Percentiles rank a stretch among this genome's conserved stretches.
Conservation (phyloP, 2,329 filamentous ascomycete genomes). For the Aspergillus ruber region DNA sequence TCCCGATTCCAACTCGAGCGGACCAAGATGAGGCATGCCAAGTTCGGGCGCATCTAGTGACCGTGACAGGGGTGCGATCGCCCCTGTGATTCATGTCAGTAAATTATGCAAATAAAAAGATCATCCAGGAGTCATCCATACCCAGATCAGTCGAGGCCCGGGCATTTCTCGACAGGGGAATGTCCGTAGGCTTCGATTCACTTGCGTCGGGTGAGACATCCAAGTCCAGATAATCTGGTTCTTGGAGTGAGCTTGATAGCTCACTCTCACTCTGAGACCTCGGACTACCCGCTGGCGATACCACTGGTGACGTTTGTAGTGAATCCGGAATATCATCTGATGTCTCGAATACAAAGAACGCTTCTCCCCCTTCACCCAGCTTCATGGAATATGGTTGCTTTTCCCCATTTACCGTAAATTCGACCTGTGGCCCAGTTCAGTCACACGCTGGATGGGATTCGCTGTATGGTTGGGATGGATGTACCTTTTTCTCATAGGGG, state of each 20-base stretch:
- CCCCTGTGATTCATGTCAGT: conserved; percentile 22
- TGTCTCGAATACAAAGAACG: conserved; percentile 98
- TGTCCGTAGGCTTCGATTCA: conserved; percentile 17
- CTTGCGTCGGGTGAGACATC: conserved; percentile 19
- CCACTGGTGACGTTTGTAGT: conserved; percentile 87
- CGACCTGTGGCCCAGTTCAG: conserved; percentile 52
- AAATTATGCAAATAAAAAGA: not conserved
- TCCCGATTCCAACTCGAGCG: conserved; percentile 30
- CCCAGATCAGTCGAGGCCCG: conserved; percentile 45
- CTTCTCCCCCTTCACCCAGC: conserved; percentile 91
- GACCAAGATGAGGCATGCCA: conserved; percentile 19
- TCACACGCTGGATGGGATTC: not conserved
- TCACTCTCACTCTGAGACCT: conserved; percentile 32
- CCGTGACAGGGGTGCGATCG: conserved; percentile 34
- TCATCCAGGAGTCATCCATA: conserved; percentile 9
- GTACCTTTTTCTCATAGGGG: conserved; percentile 86
- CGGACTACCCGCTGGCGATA: conserved; percentile 83
- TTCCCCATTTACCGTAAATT: conserved; percentile 87
- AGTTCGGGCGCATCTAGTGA: conserved; percentile 29
- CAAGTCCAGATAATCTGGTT: conserved; percentile 48
- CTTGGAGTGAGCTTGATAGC: conserved; percentile 34
- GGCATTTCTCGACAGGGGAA: conserved; percentile 22
- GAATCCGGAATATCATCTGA: conserved; percentile 85
- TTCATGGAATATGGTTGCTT: conserved; percentile 98
- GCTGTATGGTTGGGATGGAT: not conserved